These are phyloP conservation scores for Platanthera zijinensis DNA, from an alignment of 106 monocot species.

Conservation along the genomic window DNA sequence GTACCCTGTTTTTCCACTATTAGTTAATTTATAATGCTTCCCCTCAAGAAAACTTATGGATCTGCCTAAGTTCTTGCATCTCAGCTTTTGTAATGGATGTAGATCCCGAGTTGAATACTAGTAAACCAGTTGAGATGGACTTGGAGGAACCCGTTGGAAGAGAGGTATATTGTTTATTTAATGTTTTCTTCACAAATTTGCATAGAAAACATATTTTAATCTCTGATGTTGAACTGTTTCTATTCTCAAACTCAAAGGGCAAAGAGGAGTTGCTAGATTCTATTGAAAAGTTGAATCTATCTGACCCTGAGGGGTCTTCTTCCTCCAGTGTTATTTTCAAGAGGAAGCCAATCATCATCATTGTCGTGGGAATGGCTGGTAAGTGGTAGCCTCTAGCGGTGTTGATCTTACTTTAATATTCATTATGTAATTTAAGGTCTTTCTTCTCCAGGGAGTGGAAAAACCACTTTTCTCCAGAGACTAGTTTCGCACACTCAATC, in stretches of 20 bases:
- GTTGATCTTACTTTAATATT: neutral
- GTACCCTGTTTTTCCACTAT: no score
- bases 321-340: slow-evolving; percentile 39
- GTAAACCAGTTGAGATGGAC: slow-evolving; percentile 11
- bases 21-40: no score
- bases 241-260: slow-evolving; percentile 18
- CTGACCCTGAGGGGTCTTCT: neutral
- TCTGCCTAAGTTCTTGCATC: neutral
- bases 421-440: neutral
- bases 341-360: slow-evolving; percentile 79
- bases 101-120: slow-evolving; percentile 9
- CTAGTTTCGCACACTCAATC: slow-evolving; percentile 65
- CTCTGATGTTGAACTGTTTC: neutral
- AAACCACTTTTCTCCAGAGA: slow-evolving; percentile 80
- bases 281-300: slow-evolving; percentile 55
- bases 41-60: no score
- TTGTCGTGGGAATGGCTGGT: slow-evolving; percentile 93
- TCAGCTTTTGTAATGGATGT: slow-evolving; percentile 13
- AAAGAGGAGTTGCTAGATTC: slow-evolving; percentile 38
- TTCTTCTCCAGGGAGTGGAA: slow-evolving; percentile 63
- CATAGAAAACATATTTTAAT: neutral
- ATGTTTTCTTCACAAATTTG: neutral
- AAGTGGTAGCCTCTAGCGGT: neutral
- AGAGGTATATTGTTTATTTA: slow-evolving; percentile 9
- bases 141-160: slow-evolving; percentile 9